Percentiles rank a stretch among this genome's conserved stretches.
Conservation (phyloP, 1,139 yeast genomes). For the Diutina neorugosa region DNA sequence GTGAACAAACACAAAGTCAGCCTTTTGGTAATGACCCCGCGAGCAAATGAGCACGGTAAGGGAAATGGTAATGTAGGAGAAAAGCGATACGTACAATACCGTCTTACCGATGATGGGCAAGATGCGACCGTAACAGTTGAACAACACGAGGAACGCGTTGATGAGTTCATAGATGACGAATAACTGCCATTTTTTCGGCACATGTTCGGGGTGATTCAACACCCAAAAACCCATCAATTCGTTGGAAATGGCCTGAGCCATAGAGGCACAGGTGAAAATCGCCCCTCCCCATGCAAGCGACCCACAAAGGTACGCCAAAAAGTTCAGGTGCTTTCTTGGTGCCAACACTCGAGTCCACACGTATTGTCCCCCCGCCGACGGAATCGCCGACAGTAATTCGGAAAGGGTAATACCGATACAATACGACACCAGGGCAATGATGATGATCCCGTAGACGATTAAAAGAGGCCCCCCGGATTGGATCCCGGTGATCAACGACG, state of each 20-base stretch:
- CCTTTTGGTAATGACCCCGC: constrained; percentile 40
- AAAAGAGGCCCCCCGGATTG: constrained; percentile 58
- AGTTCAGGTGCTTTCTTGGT: constrained; percentile 34
- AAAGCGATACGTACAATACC: constrained; percentile 42
- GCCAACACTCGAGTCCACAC: constrained; percentile 48
- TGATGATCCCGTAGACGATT: constrained; percentile 55
- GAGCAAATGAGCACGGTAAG: constrained; percentile 46
- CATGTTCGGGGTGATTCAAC: constrained; percentile 32
- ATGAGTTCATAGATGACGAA: constrained; percentile 32
- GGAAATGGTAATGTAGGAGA: constrained; percentile 42
- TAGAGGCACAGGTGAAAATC: constrained; percentile 43
- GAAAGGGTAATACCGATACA: constrained; percentile 41
- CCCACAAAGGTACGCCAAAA: constrained; percentile 41
- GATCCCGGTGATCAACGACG: constrained; percentile 51
- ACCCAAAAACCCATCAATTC: constrained; percentile 39
- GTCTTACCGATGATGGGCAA: constrained; percentile 40
- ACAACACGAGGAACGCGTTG: constrained; percentile 29
- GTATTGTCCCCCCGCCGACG: constrained; percentile 53
- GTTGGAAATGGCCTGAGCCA: constrained; percentile 37
- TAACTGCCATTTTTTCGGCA: constrained; percentile 36
- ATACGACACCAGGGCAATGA: constrained; percentile 40
- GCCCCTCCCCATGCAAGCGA: constrained; percentile 48
- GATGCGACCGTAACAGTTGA: constrained; percentile 47
- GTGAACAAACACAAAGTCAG: constrained; percentile 48
- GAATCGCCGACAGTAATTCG: constrained; percentile 42